Base-by-base conservation (phyloP, 208 protist genomes). In the Acanthamoeba lugdunensis region DNA sequence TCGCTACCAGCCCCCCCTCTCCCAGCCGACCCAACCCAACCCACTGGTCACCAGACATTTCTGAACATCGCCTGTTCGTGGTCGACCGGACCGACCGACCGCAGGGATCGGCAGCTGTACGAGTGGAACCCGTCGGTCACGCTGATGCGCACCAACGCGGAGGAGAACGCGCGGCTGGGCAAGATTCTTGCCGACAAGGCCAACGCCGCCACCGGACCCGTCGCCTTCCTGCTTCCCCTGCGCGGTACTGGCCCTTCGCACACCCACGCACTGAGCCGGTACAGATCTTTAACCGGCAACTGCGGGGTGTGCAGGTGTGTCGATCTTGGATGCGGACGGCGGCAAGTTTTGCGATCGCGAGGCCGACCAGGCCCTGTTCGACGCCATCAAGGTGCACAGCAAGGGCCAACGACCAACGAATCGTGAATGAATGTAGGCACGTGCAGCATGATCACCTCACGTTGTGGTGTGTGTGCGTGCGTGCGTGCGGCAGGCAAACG, bases 141-240 rank as follows among this genome's bases (percentile, higher is more conserved):
- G 50, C 65, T 92, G 28, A 75, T 75, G 61, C 30, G 87, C 23
- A 92, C 87, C 23, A 33, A 50, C 30, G 9, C 9, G 30, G 65
- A 71, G 13, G 87, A 92, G 58, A 77, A 75, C 48, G 65, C 37
- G 16, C 21, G 9, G 52, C 41, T 92, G 87, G 87, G 87, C 25
- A 69, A 92, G 45, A 92, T 92, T 13, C 87, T 92, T 30, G 87
- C 87, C 9, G 37, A 92, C 23, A 92, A 92, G 41, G 87, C 87
- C 30, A 92, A 92, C 37, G 87, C 87, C 2, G 87, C 87, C 23
- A 75, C 16, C 21, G 87, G 87, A 14, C 87, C 87, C 9, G 87
- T 92, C 23, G 87, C 87, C 63, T 92, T 92, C 37, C 63, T 92
- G 4, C 65, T 92, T 7, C 87, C 87, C 8, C 16, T 37, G 37